Evolutionary conservation across 768 basidiomycete species (phyloP).

Genomic region (Lactifluus hygrophoroides): DNA sequence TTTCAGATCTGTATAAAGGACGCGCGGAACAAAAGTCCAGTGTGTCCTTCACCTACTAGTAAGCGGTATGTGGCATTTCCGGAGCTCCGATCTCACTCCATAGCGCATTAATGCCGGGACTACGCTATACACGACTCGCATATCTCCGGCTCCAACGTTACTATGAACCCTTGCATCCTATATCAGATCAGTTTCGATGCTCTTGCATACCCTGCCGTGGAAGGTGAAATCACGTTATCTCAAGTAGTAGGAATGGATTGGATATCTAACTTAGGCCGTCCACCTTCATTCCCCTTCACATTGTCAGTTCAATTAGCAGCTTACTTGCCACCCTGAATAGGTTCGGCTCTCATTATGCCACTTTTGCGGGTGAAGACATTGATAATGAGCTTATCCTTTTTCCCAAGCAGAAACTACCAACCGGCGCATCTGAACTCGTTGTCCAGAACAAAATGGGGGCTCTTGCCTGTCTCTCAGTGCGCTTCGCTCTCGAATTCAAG

Average conservation of each 20-base stretch:
- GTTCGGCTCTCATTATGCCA: neutral
- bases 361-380: neutral
- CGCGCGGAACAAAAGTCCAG: too few species aligned
- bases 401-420: neutral
- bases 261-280: neutral
- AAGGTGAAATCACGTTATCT: neutral
- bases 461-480: neutral
- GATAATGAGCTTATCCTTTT: neutral
- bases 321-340: neutral
- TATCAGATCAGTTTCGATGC: neutral
- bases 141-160: too few species aligned
- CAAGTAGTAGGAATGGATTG: neutral
- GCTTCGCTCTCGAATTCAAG: neutral
- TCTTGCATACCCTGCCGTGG: neutral
- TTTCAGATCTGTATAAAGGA: too few species aligned
- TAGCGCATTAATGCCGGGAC: too few species aligned
- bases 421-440: neutral
- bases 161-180: neutral
- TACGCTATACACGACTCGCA: too few species aligned
- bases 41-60: too few species aligned
- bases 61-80: too few species aligned
- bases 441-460: neutral
- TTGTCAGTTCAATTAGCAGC: neutral
- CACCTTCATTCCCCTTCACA: neutral
- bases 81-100: too few species aligned